Evolutionary conservation across 345 rosid species (phyloP), one percentile per base, ranked within the genome.

Genomic region (Alliaria petiolata): DNA sequence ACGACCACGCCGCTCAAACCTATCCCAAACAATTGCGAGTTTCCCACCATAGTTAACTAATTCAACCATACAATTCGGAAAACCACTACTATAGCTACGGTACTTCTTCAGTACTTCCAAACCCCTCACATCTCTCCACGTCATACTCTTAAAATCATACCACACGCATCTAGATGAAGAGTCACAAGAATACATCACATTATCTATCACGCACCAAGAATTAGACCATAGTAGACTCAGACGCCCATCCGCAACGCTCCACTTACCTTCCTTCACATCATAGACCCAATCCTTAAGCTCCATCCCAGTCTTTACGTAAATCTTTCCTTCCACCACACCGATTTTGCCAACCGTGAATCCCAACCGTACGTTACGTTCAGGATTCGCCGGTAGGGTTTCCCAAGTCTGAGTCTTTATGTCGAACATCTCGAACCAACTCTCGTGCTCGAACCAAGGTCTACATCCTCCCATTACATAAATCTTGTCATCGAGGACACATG

Each of bases 381-480:
- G 71, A 39, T 39, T 15, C 13, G 26, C 17, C 39, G 62, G 61
- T 67, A 67, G 7, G 28, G 51, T 53, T 40, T 12, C 15, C 71
- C 71, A 67, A 7, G 31, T 52, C 16, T 28, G 61, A 52, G 62
- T 53, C 62, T 67, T 67, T 14, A 67, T 10, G 31, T 67, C 62
- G 30, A 39, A 67, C 62, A 67, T 39, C 51, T 67, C 71, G 26
- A 67, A 67, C 71, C 62, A 67, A 3, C 12, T 53, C 0, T 26
- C 12, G 16, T 40, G 9, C 26, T 60, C 22, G 12, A 1, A 60
- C 59, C 61, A 39, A 28, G 17, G 19, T 40, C 39, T 30, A 53
- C 61, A 52, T 7, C 71, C 71, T 53, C 69, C 69, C 69, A 91
- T 79, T n/a, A 91, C 91, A 44, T 84, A 87, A 10, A 91, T 71